These are phyloP conservation scores for Plenodomus lindquistii DNA, from an alignment of 2,329 filamentous ascomycete genomes.

Conservation along the genomic window DNA sequence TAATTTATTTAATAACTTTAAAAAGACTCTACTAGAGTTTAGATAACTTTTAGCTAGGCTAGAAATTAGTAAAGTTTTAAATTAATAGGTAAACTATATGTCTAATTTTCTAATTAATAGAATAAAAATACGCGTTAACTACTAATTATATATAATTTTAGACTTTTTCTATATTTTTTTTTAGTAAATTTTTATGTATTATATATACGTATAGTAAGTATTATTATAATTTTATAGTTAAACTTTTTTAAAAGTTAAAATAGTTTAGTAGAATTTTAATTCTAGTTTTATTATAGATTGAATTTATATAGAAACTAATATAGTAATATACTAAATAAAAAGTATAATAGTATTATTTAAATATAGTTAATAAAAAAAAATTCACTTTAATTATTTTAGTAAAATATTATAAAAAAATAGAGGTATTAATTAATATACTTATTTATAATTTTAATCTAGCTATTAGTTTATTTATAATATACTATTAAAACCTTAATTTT, in stretches of 20 bases:
- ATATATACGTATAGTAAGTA: background rate
- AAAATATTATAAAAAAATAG: background rate
- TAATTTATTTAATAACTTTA: background rate
- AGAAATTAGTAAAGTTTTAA: background rate
- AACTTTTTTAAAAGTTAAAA: background rate
- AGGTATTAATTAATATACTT: conserved; percentile 1
- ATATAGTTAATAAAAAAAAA: background rate
- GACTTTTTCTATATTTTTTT: background rate
- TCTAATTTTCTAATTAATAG: background rate
- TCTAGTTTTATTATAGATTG: background rate
- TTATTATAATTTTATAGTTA: background rate
- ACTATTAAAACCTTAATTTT: background rate
- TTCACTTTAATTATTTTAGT: conserved; percentile 1
- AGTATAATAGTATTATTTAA: background rate
- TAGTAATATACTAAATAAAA: background rate
- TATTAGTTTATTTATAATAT: conserved; percentile 3
- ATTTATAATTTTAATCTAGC: conserved; percentile 6
- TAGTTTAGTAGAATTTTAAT: background rate
- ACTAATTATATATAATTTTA: background rate
- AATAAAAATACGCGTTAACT: background rate
- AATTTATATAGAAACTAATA: background rate
- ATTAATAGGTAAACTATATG: background rate
- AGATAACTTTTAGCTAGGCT: background rate
- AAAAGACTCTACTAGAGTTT: background rate
- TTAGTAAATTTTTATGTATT: background rate